These are phyloP conservation scores for Lepiota venenata DNA, from an alignment of 768 basidiomycete genomes.

Conservation along the genomic window DNA sequence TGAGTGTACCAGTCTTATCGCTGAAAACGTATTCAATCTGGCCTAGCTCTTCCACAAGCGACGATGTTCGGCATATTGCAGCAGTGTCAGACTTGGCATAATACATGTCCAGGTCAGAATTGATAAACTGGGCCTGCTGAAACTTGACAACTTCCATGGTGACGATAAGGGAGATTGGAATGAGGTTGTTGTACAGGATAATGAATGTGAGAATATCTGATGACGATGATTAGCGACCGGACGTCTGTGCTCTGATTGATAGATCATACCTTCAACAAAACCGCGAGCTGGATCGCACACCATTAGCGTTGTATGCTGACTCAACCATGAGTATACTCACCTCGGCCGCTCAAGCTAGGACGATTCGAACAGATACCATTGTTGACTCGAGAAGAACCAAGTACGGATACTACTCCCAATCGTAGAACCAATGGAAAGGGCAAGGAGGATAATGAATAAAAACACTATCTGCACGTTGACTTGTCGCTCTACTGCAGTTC, in stretches of 20 bases:
- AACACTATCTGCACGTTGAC: slow-evolving; percentile 97
- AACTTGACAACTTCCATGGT: slow-evolving; percentile 99
- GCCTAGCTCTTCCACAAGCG: slow-evolving; percentile 96
- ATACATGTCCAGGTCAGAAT: slow-evolving; percentile 98
- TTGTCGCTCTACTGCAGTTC: slow-evolving; percentile 93
- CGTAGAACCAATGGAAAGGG: slow-evolving; percentile 86
- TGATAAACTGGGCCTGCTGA: slow-evolving; percentile 96
- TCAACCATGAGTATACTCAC: slow-evolving; percentile 32
- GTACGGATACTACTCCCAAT: slow-evolving; percentile 89
- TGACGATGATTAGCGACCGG: slow-evolving; percentile 14
- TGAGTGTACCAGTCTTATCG: slow-evolving; percentile 93
- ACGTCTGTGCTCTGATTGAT: background rate
- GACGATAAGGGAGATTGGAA: slow-evolving; percentile 98
- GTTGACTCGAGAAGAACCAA: slow-evolving; percentile 83
- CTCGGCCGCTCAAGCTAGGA: slow-evolving; percentile 58
- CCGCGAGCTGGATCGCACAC: slow-evolving; percentile 48
- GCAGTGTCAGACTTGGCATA: slow-evolving; percentile 93
- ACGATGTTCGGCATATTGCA: slow-evolving; percentile 95
- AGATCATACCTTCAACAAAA: slow-evolving; percentile 72
- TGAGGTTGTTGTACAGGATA: slow-evolving; percentile 98
- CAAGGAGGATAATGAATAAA: slow-evolving; percentile 84
- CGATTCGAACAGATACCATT: slow-evolving; percentile 87
- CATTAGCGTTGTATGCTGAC: background rate
- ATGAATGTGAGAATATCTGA: slow-evolving; percentile 96
- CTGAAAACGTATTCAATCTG: slow-evolving; percentile 97